A percentile compares a stretch with the other conserved stretches of the same genome.
Evolutionary conservation across 805 yeast species (phyloP).

Genomic region (Blastobotrys attinorum): DNA sequence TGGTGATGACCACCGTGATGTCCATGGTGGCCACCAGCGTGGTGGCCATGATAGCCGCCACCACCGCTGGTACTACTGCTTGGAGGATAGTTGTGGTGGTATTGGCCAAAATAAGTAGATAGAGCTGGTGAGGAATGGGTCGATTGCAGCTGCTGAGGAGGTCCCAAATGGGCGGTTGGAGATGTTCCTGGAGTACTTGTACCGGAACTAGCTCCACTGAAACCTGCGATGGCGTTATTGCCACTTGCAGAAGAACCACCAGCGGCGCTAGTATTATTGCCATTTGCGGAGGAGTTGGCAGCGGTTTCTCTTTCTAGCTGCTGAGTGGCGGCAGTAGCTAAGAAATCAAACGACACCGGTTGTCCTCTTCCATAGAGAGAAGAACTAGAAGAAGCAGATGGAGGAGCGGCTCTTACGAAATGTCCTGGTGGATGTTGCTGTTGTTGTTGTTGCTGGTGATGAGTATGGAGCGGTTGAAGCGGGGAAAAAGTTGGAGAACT

Average conservation of each 20-base stretch:
- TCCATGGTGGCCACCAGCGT: slow-evolving; percentile 9
- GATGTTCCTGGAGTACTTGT: not conserved
- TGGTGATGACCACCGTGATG: slow-evolving; percentile 24
- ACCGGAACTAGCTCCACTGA: not conserved
- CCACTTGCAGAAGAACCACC: not conserved
- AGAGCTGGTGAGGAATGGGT: slow-evolving; percentile 20
- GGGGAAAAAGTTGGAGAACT: slow-evolving; percentile 17
- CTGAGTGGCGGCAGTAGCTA: slow-evolving; percentile 39
- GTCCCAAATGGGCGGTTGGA: not conserved
- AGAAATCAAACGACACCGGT: slow-evolving; percentile 18
- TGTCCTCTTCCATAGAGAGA: slow-evolving; percentile 32
- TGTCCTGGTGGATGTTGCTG: slow-evolving; percentile 7
- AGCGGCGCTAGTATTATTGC: too few relatives aligned
- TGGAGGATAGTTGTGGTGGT: slow-evolving; percentile 3
- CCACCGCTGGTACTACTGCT: not conserved
- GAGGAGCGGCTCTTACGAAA: slow-evolving; percentile 22
- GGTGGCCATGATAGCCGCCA: slow-evolving; percentile 9
- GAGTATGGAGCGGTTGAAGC: not conserved
- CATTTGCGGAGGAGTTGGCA: slow-evolving; percentile 1
- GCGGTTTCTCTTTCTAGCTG: slow-evolving; percentile 33
- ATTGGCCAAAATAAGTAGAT: slow-evolving; percentile 18
- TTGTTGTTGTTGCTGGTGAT: not conserved
- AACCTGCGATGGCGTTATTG: too few relatives aligned
- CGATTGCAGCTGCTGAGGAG: slow-evolving; percentile 11
- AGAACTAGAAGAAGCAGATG: too few relatives aligned